These are phyloP conservation scores for Schwanniomyces polymorphus DNA, from an alignment of 805 yeast genomes.

Conservation along the genomic window DNA sequence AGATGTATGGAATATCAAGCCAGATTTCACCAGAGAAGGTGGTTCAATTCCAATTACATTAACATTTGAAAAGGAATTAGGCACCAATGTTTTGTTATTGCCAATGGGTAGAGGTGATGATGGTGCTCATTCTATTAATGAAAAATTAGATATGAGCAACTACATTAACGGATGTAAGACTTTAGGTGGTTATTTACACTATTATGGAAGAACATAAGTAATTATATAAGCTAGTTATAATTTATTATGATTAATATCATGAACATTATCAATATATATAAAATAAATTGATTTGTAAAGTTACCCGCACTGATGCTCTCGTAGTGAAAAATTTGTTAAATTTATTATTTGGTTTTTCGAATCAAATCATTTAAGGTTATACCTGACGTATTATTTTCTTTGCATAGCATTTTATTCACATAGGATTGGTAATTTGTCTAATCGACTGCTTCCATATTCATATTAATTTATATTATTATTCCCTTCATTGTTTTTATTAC, in stretches of 20 bases:
- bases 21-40: conserved; percentile 98
- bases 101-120: conserved; percentile 99
- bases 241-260: background rate
- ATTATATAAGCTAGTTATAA: background rate
- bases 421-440: background rate
- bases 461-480: background rate
- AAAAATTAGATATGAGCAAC: conserved; percentile 85
- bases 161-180: conserved; percentile 93
- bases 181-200: conserved; percentile 90
- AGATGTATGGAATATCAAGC: conserved; percentile 91
- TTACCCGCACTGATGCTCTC: conserved; percentile 5
- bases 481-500: background rate
- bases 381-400: background rate
- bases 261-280: background rate
- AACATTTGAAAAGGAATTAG: conserved; percentile 84
- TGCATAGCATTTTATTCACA: conserved; percentile 1
- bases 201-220: conserved; percentile 46
- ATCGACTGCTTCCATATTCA: background rate
- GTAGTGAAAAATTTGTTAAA: conserved; percentile 5
- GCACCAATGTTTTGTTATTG: conserved; percentile 81
- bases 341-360: background rate
- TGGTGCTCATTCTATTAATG: conserved; percentile 98
- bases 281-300: background rate
- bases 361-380: background rate
- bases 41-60: conserved; percentile 98